Evolutionary conservation across 2,329 filamentous ascomycete genomes (phyloP), one percentile per base, ranked within the genome.

Genomic region (Stachybotrys chlorohalonatus): DNA sequence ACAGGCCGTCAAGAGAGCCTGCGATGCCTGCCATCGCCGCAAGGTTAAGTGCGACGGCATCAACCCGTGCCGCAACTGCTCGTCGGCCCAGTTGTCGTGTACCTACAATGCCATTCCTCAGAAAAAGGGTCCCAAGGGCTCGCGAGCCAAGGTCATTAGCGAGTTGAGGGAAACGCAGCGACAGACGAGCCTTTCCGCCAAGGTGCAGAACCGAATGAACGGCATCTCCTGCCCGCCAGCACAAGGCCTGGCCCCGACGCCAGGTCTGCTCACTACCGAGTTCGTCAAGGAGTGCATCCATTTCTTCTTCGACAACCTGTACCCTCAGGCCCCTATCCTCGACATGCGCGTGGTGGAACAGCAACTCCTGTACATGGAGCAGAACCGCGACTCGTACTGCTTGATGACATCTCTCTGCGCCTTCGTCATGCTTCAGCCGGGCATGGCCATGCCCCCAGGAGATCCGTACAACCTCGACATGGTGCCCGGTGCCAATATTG

Each of bases 111-210:
- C 85, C 39, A 83, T 89, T 42, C 85, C 85, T 1, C 86, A 87
- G 71, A 89, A 89, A 73, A 89, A 89, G 68, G 86, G 86, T 1
- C 86, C 86, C 48, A 89, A 89, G 70, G 86, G 86, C 59, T 87
- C 84, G 36, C 76, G 85, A 57, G 87, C 87, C 52, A 90, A 89
- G 69, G 85, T 90, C 56, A 87, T 90, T 68, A 88, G 84, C 64
- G 85, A 89, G 64, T 68, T 90, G 57, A 80, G 86, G 60, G 84
- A 86, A 64, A 86, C 77, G 0, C 85, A 89, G 63, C 80, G 83
- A 60, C 82, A 85, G 65, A 84, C 82, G 16, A 85, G 81, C 56
- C 77, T 86, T 24, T 80, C 81, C 1, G 78, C 78, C 59, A 84
- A 82, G 66, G 77, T 84, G 15, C 81, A 85, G 60, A 81, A 77